Base-by-base conservation (phyloP, 495 filamentous ascomycete species). In the Alectoria sarmentosa region DNA sequence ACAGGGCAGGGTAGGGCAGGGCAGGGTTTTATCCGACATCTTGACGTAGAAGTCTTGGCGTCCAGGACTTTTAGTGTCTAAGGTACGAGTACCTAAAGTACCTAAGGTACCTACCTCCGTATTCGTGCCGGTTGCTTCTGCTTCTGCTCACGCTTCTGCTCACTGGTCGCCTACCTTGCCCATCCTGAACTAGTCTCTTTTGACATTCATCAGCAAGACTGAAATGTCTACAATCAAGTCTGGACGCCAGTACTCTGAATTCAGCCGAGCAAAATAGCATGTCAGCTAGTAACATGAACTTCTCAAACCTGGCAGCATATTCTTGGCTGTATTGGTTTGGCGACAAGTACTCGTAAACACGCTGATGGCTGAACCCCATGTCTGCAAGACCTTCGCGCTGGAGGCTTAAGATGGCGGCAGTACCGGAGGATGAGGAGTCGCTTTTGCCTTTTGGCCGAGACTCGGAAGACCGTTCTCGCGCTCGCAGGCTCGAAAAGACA, bases 381-480 rank as follows among this genome's bases (percentile, higher is more conserved):
- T 55, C 52, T 17, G 52, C 17, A 55, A 30, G 52, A 55, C 52
- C 14, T 55, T 55, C 17, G 15, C 52, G 52, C 30, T 34, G 52
- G 52, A 34, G 30, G 52, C 52, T 21, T 55, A 55, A 9, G 6
- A 55, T 55, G 52, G 30, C 52, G 52, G 52, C 30, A 55, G 52
- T 34, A 32, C 52, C 30, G 30, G 52, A 55, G 52, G 52, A 55
- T 34, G 52, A 34, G 52, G 52, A 55, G 30, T 55, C 52, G 15
- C 52, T 55, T 36, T 55, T 55, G 30, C 30, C 52, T 55, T 55
- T 30, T 30, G 30, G 30, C 26, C 52, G 52, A 30, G 52, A 32
- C 5, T 10, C 30, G 21, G 14, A 32, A 32, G 4, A 30, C 6
- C 6, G 9, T 34, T 21, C 52, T 32, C 52, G 30, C 21, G 17